Evolutionary conservation across 345 rosid species (phyloP), one percentile per base, ranked within the genome.

Genomic region (Turritis glabra): DNA sequence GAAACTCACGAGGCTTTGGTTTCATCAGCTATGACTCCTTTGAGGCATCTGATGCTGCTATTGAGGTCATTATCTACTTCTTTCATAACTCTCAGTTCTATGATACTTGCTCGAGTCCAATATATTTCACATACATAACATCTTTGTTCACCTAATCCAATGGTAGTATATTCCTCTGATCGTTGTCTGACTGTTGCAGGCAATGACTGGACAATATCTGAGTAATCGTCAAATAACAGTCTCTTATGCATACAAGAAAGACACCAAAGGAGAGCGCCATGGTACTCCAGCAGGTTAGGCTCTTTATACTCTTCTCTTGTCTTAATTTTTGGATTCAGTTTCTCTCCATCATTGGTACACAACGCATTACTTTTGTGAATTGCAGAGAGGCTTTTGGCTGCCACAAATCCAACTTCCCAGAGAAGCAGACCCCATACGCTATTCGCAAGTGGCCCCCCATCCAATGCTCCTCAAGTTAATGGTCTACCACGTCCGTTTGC

Each of bases 31-130:
- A 96, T 77, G 99, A 96, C 71, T 96, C 99, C 43, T 96, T 96
- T 71, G 96, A 92, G 74, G 98, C 98, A 61, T 96, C 99, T 77
- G 99, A 92, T 88, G 88, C 98, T 52, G 99, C 98, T 65, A 96
- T 92, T 46, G 99, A 96, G 96, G 99, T 92, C 78, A 67, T 32
- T 43, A 10, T 18, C 27, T 41, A 9, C 46, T 41, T 65, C 51
- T 48, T 50, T 60, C 3, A 33, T 3, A 1, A 19, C 14, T 66
- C 0, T 52, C 56, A 25, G 2, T 33, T 21, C 5, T 1, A 52
- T 54, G 19, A 43, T 33, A 55, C 10, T 27, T 55, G 23, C 30
- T 23, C 5, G 32, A 25, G 8, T 7, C 26, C 1, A 38, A n/a
- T 27, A 29, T 59, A 21, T 51, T 37, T 19, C 3, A 52, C 30